Percentiles rank a stretch among this genome's conserved stretches.
Evolutionary conservation across 2,329 filamentous ascomycete species (phyloP).

Genomic region (Sphaerulina vaccinii): DNA sequence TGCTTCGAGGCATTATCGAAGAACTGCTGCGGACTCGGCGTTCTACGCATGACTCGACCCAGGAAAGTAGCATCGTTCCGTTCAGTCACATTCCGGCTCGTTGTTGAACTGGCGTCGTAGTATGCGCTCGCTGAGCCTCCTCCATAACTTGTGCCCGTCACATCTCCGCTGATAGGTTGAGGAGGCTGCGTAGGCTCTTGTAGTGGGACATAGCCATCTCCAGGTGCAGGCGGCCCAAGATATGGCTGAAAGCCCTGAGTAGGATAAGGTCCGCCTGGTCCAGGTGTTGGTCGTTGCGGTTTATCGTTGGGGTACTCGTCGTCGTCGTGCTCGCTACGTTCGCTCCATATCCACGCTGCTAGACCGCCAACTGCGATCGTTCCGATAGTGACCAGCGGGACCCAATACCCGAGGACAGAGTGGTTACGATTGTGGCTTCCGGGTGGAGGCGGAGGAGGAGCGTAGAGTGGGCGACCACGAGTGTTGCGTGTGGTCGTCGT

Average conservation of each 20-base stretch:
- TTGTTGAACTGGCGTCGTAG: conserved; percentile 19
- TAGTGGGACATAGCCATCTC: conserved; percentile 21
- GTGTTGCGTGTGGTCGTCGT: conserved; percentile 47
- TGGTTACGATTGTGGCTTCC: conserved; percentile 48
- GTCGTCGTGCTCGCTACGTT: conserved; percentile 73
- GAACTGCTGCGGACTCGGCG: conserved; percentile 83
- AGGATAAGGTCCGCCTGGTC: conserved; percentile 24
- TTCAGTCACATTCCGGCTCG: conserved; percentile 17
- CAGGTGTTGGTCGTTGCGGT: conserved; percentile 31
- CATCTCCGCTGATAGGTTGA: conserved; percentile 24
- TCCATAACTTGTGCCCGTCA: conserved; percentile 13
- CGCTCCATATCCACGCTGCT: conserved; percentile 91
- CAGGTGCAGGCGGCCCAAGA: conserved; percentile 18
- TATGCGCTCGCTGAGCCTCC: conserved; percentile 36
- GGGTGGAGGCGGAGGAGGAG: conserved; percentile 38
- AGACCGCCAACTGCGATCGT: conserved; percentile 83
- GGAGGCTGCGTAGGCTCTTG: conserved; percentile 31
- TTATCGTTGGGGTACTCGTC: conserved; percentile 53
- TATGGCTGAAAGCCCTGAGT: conserved; percentile 30
- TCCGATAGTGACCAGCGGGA: conserved; percentile 81
- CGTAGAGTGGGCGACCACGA: conserved; percentile 49
- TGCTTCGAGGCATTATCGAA: conserved; percentile 79
- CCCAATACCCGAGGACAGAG: conserved; percentile 75
- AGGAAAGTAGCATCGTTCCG: conserved; percentile 30
- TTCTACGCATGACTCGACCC: conserved; percentile 71